phyloP scores from a whole-genome alignment of 202 grass and related monocot genomes.

The Eragrostis tef region DNA sequence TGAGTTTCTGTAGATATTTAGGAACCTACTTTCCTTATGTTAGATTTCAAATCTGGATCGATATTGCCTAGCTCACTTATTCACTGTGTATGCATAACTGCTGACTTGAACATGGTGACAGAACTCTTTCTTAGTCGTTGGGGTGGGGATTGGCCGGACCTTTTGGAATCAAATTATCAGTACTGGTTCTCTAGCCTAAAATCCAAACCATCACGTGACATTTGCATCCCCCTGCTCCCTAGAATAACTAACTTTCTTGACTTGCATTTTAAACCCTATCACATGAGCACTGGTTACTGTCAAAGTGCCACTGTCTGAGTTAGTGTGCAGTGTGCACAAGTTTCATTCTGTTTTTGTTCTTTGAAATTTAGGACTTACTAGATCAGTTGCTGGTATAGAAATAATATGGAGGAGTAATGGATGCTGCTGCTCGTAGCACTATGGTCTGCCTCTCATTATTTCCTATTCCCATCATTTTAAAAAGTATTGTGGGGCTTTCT shows the following conservation, averaged over 20 bases:
- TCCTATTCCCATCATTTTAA: background rate
- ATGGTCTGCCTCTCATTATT: background rate
- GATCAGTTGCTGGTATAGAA: background rate
- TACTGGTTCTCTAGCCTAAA: background rate
- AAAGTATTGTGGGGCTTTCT: slow-evolving; percentile 9
- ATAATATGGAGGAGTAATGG: background rate
- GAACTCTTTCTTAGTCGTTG: background rate
- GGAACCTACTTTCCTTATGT: background rate
- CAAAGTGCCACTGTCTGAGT: background rate
- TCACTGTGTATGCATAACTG: background rate
- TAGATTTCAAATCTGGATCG: background rate
- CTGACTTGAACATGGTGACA: background rate
- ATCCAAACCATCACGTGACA: background rate
- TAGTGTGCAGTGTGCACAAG: background rate
- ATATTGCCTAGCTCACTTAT: slow-evolving; percentile 13
- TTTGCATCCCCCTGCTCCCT: background rate
- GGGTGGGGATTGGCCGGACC: background rate
- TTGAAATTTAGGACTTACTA: background rate
- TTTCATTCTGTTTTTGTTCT: slow-evolving; percentile 21
- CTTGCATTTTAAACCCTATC: background rate
- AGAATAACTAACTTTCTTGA: background rate
- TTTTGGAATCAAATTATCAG: background rate
- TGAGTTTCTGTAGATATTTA: slow-evolving; percentile 13
- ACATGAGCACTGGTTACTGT: background rate
- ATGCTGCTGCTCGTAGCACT: slow-evolving; percentile 1